Percentiles rank a stretch among this genome's conserved stretches.
Conservation (phyloP, 208 protist genomes). For the Herpetomonas tarakana region DNA sequence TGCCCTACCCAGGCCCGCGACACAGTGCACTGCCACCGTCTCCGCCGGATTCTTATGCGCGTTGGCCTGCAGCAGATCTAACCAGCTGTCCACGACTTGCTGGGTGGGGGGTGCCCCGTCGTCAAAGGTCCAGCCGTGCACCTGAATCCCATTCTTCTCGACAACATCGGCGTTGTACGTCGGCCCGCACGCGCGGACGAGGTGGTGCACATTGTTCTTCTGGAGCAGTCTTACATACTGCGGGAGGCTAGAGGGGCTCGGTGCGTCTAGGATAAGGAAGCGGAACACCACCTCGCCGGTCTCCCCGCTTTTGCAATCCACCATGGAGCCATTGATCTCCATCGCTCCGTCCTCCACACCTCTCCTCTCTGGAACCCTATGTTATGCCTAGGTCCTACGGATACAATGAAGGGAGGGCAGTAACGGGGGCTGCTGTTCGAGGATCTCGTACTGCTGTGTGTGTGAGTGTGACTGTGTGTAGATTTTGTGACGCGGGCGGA, state of each 20-base stretch:
- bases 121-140: constrained; percentile 54
- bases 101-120: constrained; percentile 62
- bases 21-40: constrained; percentile 66
- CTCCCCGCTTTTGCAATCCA: constrained; percentile 27
- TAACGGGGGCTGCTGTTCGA: no score
- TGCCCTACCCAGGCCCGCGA: constrained; percentile 63
- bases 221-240: constrained; percentile 44
- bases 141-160: constrained; percentile 23
- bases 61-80: constrained; percentile 41
- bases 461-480: no score
- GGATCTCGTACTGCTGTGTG: no score
- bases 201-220: constrained; percentile 37
- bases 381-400: no score
- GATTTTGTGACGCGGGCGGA: no score
- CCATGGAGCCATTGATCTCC: constrained; percentile 32
- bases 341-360: constrained; percentile 13
- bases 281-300: constrained; percentile 25
- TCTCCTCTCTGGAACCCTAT: no score
- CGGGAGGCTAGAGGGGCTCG: constrained; percentile 34
- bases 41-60: constrained; percentile 7
- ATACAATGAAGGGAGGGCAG: no score
- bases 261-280: constrained; percentile 55
- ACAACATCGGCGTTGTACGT: constrained; percentile 35
- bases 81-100: constrained; percentile 39
- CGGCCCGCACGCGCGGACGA: constrained; percentile 43